A percentile compares a stretch with the other conserved stretches of the same genome.
Conservation (phyloP, 1,284 basidiomycete species). For the Pseudozyma thailandica region DNA sequence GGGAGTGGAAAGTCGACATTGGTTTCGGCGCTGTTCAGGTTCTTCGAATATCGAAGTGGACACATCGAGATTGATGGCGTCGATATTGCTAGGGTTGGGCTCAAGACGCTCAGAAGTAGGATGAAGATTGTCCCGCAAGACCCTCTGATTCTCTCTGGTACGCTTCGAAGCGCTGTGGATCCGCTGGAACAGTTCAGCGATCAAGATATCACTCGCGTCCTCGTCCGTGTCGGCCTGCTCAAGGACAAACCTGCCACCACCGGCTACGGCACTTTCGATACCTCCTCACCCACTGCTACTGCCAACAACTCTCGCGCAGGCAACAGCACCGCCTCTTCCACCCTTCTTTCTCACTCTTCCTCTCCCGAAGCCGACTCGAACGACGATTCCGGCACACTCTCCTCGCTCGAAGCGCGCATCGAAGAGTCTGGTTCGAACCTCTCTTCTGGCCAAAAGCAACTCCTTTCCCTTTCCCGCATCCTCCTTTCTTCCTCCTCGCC, state of each 20-base stretch:
- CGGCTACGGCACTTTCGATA: conserved; percentile 24
- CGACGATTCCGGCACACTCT: conserved; percentile 42
- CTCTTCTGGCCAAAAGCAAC: conserved; percentile 66
- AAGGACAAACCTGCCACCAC: conserved; percentile 21
- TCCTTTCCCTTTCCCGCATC: conserved; percentile 66
- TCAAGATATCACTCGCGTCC: conserved; percentile 59
- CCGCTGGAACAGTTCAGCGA: conserved; percentile 65
- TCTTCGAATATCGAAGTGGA: conserved; percentile 76
- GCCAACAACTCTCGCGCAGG: not conserved
- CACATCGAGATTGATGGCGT: conserved; percentile 78
- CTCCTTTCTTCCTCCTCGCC: conserved; percentile 54
- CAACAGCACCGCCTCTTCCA: conserved; percentile 20
- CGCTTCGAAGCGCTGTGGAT: conserved; percentile 67
- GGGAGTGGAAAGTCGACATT: conserved; percentile 78
- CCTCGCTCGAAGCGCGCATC: conserved; percentile 62
- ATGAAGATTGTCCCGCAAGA: conserved; percentile 66
- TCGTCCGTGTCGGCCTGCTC: conserved; percentile 64
- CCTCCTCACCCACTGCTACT: conserved; percentile 3
- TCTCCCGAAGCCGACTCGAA: not conserved
- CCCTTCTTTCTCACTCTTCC: conserved; percentile 1
- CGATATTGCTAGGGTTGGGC: conserved; percentile 71
- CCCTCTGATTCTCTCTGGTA: conserved; percentile 67
- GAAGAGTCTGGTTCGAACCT: conserved; percentile 66
- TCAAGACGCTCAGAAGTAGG: conserved; percentile 66
- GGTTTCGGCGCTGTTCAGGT: conserved; percentile 79